These are phyloP conservation scores for Colletotrichum trifolii DNA, from an alignment of 2,329 filamentous ascomycete genomes.

Conservation along the genomic window DNA sequence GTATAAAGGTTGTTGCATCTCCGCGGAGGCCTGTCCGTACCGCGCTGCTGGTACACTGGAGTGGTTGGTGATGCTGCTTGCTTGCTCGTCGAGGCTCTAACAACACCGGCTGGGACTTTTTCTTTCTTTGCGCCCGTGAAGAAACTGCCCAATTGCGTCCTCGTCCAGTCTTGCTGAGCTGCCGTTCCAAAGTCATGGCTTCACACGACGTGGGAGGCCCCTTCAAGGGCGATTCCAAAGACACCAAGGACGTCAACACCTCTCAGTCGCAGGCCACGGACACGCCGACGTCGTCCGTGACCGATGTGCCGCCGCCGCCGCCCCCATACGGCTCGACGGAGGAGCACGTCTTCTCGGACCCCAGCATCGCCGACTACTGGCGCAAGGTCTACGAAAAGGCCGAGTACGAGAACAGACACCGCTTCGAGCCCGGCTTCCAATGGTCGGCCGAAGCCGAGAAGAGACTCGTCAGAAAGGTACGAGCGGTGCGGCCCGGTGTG, in stretches of 20 bases:
- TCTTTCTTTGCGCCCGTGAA: not conserved
- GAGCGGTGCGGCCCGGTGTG: not conserved
- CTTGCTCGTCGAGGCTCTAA: constrained; percentile 2
- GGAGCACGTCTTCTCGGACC: constrained; percentile 61
- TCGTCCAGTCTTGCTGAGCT: constrained; percentile 2
- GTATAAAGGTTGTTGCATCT: constrained; percentile 34
- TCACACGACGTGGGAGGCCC: constrained; percentile 8
- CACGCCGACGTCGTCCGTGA: constrained; percentile 21
- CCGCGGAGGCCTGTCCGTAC: constrained; percentile 16
- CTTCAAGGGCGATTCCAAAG: constrained; percentile 21
- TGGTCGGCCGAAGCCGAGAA: constrained; percentile 62
- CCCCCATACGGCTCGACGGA: constrained; percentile 45
- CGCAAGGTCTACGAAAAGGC: constrained; percentile 64
- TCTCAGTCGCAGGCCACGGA: constrained; percentile 25
- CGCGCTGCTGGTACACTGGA: not conserved
- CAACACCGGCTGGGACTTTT: constrained; percentile 1
- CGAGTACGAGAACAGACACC: constrained; percentile 69
- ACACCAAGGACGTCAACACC: constrained; percentile 23
- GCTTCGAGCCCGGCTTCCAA: constrained; percentile 62
- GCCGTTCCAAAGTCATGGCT: constrained; percentile 15
- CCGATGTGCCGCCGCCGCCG: constrained; percentile 4
- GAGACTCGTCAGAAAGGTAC: constrained; percentile 57
- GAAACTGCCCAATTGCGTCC: not conserved
- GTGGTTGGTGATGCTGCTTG: not conserved
- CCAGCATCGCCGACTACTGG: constrained; percentile 64